phyloP scores from a whole-genome alignment of 257 asterid genomes.

The Orobanche coerulescens region DNA sequence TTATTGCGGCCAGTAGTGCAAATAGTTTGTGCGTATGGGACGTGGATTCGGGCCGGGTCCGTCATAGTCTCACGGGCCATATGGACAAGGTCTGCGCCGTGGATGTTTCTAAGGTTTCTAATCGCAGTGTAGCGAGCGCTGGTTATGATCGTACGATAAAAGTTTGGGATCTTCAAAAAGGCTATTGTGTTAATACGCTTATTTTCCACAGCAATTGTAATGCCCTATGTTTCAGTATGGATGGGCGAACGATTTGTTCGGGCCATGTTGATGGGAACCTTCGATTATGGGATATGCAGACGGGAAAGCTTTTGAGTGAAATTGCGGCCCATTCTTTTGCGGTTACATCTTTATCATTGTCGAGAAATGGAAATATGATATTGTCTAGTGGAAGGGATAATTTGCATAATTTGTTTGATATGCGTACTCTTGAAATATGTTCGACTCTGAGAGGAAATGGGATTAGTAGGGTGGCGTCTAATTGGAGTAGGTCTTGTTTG shows the following conservation, averaged over 20 bases:
- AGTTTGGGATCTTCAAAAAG: slow-evolving; percentile 91
- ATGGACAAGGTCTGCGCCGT: slow-evolving; percentile 86
- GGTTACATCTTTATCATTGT: slow-evolving; percentile 67
- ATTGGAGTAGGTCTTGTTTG: slow-evolving; percentile 89
- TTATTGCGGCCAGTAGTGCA: slow-evolving; percentile 82
- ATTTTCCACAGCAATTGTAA: slow-evolving; percentile 83
- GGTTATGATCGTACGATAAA: slow-evolving; percentile 93
- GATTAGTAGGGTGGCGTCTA: slow-evolving; percentile 60
- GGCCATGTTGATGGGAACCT: slow-evolving; percentile 92
- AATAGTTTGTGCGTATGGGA: slow-evolving; percentile 82
- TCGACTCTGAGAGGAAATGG: slow-evolving; percentile 61
- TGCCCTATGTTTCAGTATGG: slow-evolving; percentile 75
- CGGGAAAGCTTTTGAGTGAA: slow-evolving; percentile 76
- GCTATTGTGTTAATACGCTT: slow-evolving; percentile 70
- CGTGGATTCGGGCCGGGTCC: slow-evolving; percentile 51
- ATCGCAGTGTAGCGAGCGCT: slow-evolving; percentile 68
- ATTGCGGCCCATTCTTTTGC: slow-evolving; percentile 84
- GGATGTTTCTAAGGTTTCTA: slow-evolving; percentile 70
- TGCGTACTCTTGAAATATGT: slow-evolving; percentile 74
- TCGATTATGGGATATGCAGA: slow-evolving; percentile 80
- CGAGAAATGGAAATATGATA: slow-evolving; percentile 67
- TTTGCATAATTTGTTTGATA: slow-evolving; percentile 73
- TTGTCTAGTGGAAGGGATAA: slow-evolving; percentile 96
- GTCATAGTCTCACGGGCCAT: slow-evolving; percentile 89
- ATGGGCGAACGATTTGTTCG: slow-evolving; percentile 73